These are phyloP conservation scores for Neurospora sp. DNA, from an alignment of 495 filamentous ascomycete genomes.

Conservation along the genomic window DNA sequence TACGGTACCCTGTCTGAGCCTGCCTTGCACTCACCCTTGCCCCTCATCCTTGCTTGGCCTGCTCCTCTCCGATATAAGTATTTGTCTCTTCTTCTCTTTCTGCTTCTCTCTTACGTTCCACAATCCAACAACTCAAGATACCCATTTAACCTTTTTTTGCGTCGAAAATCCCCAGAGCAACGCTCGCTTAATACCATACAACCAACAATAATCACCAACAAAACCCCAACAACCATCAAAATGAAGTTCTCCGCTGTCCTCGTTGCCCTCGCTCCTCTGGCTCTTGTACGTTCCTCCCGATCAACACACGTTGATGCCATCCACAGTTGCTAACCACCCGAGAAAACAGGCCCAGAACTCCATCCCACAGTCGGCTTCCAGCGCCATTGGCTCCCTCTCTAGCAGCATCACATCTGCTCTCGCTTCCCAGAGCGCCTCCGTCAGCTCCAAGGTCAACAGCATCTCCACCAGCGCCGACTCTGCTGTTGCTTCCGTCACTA, in stretches of 20 bases:
- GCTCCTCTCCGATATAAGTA: not conserved
- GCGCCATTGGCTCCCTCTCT: conserved; percentile 5
- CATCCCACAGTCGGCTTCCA: conserved; percentile 8
- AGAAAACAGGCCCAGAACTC: conserved; percentile 16
- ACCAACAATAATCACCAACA: not conserved
- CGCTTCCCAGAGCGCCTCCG: conserved; percentile 9
- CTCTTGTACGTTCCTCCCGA: conserved; percentile 10
- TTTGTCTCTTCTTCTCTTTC: not conserved
- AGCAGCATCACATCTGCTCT: conserved; percentile 10
- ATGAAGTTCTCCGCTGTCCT: conserved; percentile 18
- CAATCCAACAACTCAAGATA: not conserved
- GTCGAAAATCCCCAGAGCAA: not conserved
- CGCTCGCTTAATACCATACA: not conserved
- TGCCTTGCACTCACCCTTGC: not conserved
- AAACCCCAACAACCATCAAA: conserved; percentile 7
- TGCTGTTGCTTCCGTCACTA: conserved; percentile 8
- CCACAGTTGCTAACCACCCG: conserved; percentile 1
- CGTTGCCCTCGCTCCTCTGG: conserved; percentile 16
- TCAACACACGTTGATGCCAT: not conserved
- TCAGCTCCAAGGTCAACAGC: conserved; percentile 7
- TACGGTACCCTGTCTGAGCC: not conserved
- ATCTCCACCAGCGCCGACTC: conserved; percentile 5
- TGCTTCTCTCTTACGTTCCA: not conserved
- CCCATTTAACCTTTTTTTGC: not conserved
- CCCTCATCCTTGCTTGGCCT: not conserved